phyloP scores from a whole-genome alignment of 2,329 filamentous ascomycete species.

The Fusarium bactridioides region DNA sequence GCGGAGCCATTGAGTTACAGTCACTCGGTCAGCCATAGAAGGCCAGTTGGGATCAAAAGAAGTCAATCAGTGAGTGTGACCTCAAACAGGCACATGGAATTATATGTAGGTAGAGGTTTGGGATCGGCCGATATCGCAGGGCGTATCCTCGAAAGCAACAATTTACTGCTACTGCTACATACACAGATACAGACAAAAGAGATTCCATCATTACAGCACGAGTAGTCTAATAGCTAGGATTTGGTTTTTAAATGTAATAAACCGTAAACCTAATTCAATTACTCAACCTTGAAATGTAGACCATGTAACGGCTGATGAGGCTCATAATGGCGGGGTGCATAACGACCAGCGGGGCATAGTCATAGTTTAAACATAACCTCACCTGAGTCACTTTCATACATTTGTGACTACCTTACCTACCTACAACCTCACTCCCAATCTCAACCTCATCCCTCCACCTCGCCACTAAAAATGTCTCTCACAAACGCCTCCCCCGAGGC shows the following conservation, averaged over 20 bases:
- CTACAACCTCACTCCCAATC: neutral
- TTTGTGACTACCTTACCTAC: neutral
- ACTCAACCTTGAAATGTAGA: neutral
- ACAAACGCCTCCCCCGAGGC: constrained; percentile 83
- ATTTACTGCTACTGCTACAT: neutral
- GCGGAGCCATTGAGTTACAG: neutral
- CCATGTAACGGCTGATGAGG: neutral
- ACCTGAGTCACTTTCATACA: constrained; percentile 21
- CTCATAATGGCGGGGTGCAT: constrained; percentile 38
- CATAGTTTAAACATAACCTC: constrained; percentile 5
- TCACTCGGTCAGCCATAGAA: neutral
- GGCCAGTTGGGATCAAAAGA: neutral
- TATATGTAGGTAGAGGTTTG: neutral
- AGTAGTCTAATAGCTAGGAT: neutral
- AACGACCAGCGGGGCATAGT: constrained; percentile 27
- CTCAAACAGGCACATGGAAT: neutral
- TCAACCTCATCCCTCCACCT: constrained; percentile 1
- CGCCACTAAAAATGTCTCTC: constrained; percentile 73
- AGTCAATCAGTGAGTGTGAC: neutral
- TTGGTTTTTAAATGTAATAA: too few species aligned
- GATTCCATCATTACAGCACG: neutral
- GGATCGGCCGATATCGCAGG: constrained; percentile 15
- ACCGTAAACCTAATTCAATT: neutral
- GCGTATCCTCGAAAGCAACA: neutral
- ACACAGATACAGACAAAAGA: neutral